Evolutionary conservation across 495 filamentous ascomycete genomes (phyloP).

Genomic region (Penicillium malachiteum): DNA sequence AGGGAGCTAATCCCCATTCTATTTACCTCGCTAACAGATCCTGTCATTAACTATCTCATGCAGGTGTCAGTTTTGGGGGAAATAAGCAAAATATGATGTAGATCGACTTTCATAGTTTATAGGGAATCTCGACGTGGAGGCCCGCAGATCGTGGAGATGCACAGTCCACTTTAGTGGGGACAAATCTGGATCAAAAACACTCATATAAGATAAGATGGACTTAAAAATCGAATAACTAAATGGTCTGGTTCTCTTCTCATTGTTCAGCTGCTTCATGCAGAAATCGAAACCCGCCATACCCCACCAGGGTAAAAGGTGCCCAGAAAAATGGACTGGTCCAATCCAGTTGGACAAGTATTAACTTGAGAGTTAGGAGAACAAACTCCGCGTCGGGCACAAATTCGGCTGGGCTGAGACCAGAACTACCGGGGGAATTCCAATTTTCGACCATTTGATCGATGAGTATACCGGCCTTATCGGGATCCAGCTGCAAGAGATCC

Average conservation of each 20-base stretch:
- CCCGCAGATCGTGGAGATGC: background rate
- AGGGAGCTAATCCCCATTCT: slow-evolving; percentile 2
- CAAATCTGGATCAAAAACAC: too few species aligned
- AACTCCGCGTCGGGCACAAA: slow-evolving; percentile 26
- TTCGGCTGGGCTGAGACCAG: slow-evolving; percentile 10
- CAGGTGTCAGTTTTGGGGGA: background rate
- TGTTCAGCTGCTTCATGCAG: slow-evolving; percentile 18
- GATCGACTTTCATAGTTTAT: too few species aligned
- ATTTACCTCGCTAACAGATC: background rate
- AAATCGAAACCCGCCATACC: slow-evolving; percentile 29
- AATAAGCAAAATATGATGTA: background rate
- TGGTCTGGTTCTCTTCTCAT: background rate
- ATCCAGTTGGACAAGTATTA: slow-evolving; percentile 26
- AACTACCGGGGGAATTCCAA: slow-evolving; percentile 6
- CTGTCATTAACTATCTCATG: background rate
- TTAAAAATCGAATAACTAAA: background rate
- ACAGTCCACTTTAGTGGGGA: background rate
- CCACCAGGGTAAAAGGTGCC: slow-evolving; percentile 28
- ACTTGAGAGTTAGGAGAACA: slow-evolving; percentile 19
- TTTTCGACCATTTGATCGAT: slow-evolving; percentile 21
- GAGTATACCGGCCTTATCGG: slow-evolving; percentile 15
- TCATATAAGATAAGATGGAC: background rate
- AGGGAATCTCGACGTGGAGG: too few species aligned
- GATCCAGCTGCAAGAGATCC: slow-evolving; percentile 23
- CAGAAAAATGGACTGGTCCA: slow-evolving; percentile 30